phyloP scores from a whole-genome alignment of 371 early-diverging fungal genomes.

The Mortierella sp. region DNA sequence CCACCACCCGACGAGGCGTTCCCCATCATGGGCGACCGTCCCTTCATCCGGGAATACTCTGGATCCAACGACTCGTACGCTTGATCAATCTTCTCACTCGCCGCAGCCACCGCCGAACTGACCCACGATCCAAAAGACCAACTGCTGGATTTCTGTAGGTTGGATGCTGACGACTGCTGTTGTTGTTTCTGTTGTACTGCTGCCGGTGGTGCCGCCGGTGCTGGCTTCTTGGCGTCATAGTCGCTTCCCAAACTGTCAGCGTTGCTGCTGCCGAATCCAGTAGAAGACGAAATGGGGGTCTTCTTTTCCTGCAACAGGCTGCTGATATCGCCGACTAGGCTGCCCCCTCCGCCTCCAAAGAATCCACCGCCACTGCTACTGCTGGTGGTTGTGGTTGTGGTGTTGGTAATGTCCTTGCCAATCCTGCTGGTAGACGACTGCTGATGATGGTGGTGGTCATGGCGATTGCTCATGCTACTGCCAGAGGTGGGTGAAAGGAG shows the following conservation, averaged over 20 bases:
- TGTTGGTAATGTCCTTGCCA: not conserved
- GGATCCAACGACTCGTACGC: constrained; percentile 52
- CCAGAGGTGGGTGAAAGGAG: constrained; percentile 25
- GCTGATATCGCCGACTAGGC: constrained; percentile 45
- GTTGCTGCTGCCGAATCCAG: not conserved
- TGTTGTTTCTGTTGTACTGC: constrained; percentile 1
- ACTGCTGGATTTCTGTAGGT: constrained; percentile 41
- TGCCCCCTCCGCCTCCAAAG: constrained; percentile 19
- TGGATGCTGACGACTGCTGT: not conserved
- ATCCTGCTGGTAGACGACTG: not conserved
- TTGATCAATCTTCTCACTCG: constrained; percentile 43
- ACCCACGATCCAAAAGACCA: constrained; percentile 58
- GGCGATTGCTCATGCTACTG: constrained; percentile 41
- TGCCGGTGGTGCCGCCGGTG: not conserved
- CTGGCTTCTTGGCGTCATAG: not conserved
- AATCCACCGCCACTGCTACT: not conserved
- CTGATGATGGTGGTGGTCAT: constrained; percentile 30
- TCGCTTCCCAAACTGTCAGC: not conserved
- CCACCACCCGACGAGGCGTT: not conserved
- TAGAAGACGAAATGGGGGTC: constrained; percentile 10
- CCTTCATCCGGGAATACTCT: constrained; percentile 49
- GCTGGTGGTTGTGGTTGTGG: not conserved
- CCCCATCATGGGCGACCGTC: not conserved
- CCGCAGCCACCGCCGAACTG: constrained; percentile 51
- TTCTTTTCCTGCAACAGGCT: constrained; percentile 39